These are phyloP conservation scores for Fragaria nilgerrensis DNA, from an alignment of 306 rosid species.

Conservation along the genomic window DNA sequence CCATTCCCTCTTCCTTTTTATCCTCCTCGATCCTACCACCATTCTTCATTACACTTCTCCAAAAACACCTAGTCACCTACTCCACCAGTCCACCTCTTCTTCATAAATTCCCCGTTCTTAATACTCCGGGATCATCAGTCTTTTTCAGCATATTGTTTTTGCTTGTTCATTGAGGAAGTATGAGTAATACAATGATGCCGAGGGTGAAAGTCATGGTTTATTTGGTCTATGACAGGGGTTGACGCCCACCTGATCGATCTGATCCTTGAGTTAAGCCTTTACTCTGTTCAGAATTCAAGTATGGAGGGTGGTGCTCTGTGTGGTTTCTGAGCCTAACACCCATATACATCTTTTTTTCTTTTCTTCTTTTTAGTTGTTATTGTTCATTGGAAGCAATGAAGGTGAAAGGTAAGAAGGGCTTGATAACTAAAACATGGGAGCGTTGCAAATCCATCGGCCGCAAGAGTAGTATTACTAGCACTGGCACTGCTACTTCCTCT, in stretches of 20 bases:
- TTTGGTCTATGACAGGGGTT: conserved; percentile 76
- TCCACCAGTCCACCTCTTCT: neutral
- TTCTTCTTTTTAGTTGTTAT: neutral
- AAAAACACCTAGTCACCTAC: neutral
- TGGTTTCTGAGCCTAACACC: conserved; percentile 15
- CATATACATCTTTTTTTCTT: neutral
- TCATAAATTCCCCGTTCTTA: neutral
- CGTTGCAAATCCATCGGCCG: conserved; percentile 70
- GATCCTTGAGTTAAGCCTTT: neutral
- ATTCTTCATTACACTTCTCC: neutral
- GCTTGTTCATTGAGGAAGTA: conserved; percentile 13
- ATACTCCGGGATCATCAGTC: neutral
- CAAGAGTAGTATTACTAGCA: neutral
- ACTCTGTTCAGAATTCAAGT: neutral
- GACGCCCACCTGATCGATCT: neutral
- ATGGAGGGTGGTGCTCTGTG: neutral
- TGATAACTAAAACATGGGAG: conserved; percentile 72
- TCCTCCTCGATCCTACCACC: conserved; percentile 5
- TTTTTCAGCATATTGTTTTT: conserved; percentile 8
- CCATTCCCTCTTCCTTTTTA: conserved; percentile 14
- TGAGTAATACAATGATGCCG: conserved; percentile 81
- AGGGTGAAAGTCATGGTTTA: conserved; percentile 51
- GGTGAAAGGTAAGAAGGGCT: conserved; percentile 41
- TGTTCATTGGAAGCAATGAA: neutral
- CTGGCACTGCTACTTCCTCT: neutral